Base-by-base conservation (phyloP, 208 protist genomes). In the Acanthamoeba rhysodes region DNA sequence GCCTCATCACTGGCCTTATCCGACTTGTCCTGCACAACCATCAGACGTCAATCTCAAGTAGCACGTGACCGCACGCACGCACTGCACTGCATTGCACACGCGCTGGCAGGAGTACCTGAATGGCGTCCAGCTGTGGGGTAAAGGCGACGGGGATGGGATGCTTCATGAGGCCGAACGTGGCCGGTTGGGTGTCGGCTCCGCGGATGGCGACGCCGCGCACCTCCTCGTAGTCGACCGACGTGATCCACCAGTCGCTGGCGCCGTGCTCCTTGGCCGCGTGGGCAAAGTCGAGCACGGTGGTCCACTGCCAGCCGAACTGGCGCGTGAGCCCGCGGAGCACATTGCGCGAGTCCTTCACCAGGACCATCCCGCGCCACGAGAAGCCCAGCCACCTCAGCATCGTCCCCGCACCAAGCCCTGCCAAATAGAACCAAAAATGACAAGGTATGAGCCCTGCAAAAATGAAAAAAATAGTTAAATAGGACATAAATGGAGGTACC, bases 221-320 rank as follows among this genome's bases (percentile, higher is more conserved):
- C 29, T 72, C 66, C n/a, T 72, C 66, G 29, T 72, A 72, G 66
- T 72, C 66, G 14, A 72, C 66, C 66, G 66, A 72, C 24, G 66
- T 72, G 66, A 72, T 9, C 66, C 66, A 72, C 66, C 66, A 72
- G 66, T 72, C 66, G 66, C 66, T 72, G 66, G 66, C 66, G 20
- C 66, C 66, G 66, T 37, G 66, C 66, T 72, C 66, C 76, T 85
- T 85, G 76, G 45, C n/a, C 76, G 48, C 37, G n/a, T 53, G 18
- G 34, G 32, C 41, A 55, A 85, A 85, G 41, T 85, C 76, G 45
- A 85, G 76, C 37, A 85, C 48, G 48, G 76, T 48, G 48, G 76
- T 85, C 76, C 76, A 85, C 27, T 85, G 76, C 76, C 76, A 85
- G 76, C 76, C 76, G 24, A 48, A 85, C 22, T 37, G 22, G 34